A percentile compares a stretch with the other conserved stretches of the same genome.
Conservation (phyloP, 371 early-diverging fungal species). For the Capillidium rhysosporum region DNA sequence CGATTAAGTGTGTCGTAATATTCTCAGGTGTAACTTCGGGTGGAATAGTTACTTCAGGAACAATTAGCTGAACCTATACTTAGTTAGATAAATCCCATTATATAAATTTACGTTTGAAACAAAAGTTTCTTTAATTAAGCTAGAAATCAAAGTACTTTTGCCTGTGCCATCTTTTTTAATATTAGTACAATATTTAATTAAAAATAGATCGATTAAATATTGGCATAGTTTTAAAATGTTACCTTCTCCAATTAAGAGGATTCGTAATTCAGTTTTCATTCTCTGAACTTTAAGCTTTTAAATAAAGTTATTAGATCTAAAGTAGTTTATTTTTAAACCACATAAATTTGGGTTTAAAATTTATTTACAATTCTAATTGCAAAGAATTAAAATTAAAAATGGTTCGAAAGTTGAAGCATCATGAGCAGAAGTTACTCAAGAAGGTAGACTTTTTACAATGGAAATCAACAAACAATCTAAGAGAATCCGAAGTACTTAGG, state of each 20-base stretch:
- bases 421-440: constrained; percentile 95
- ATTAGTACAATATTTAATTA: not conserved
- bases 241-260: constrained; percentile 4
- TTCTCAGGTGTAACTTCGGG: constrained; percentile 93
- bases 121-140: constrained; percentile 87
- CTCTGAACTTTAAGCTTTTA: not conserved
- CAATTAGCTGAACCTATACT: constrained; percentile 76
- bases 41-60: constrained; percentile 95
- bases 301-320: too few species aligned
- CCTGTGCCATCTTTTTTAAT: constrained; percentile 60
- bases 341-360: too few species aligned
- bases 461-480: constrained; percentile 79
- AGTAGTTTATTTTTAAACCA: too few species aligned
- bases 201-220: too few species aligned
- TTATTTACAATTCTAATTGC: too few species aligned
- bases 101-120: constrained; percentile 59
- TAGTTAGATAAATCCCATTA: not conserved
- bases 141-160: constrained; percentile 87
- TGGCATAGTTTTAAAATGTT: not conserved
- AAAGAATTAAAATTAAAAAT: constrained; percentile 9
- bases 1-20: constrained; percentile 88
- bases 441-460: constrained; percentile 98
- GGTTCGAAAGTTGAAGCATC: constrained; percentile 79
- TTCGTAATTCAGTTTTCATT: constrained; percentile 2
- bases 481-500: constrained; percentile 82